A percentile compares a stretch with the other conserved stretches of the same genome.
phyloP scores from a whole-genome alignment of 1,284 basidiomycete species.

The Heterobasidion annosum region DNA sequence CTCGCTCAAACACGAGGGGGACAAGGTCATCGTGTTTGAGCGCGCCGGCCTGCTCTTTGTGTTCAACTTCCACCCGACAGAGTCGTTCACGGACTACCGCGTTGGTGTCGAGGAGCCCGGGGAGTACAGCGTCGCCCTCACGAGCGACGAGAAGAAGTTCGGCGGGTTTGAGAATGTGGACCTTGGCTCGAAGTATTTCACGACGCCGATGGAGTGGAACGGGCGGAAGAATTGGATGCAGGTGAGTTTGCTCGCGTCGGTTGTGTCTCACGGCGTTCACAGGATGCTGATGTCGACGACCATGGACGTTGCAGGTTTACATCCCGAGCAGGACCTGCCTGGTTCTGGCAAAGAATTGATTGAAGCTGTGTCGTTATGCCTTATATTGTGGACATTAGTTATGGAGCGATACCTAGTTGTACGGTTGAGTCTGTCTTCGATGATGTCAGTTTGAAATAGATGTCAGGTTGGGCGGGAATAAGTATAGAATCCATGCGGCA shows the following conservation, averaged over 20 bases:
- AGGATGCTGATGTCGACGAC: constrained; percentile 3
- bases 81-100: constrained; percentile 90
- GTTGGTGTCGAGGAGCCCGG: constrained; percentile 84
- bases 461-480: background rate
- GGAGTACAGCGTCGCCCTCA: constrained; percentile 79
- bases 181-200: constrained; percentile 61
- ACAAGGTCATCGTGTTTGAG: constrained; percentile 93
- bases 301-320: constrained; percentile 50
- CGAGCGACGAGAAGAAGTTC: constrained; percentile 80
- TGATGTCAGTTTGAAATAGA: no score
- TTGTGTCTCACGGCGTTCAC: background rate
- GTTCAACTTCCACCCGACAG: constrained; percentile 91
- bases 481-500: background rate
- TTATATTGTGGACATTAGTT: background rate
- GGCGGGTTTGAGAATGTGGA: constrained; percentile 85
- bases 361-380: background rate
- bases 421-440: background rate
- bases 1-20: constrained; percentile 86
- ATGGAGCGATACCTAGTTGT: background rate
- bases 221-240: constrained; percentile 83
- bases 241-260: constrained; percentile 32
- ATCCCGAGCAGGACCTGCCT: constrained; percentile 69
- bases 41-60: constrained; percentile 88
- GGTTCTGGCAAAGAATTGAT: constrained; percentile 46
- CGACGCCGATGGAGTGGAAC: constrained; percentile 89